Conservation (phyloP, 768 basidiomycete genomes). For the Macrocybe gigantea region DNA sequence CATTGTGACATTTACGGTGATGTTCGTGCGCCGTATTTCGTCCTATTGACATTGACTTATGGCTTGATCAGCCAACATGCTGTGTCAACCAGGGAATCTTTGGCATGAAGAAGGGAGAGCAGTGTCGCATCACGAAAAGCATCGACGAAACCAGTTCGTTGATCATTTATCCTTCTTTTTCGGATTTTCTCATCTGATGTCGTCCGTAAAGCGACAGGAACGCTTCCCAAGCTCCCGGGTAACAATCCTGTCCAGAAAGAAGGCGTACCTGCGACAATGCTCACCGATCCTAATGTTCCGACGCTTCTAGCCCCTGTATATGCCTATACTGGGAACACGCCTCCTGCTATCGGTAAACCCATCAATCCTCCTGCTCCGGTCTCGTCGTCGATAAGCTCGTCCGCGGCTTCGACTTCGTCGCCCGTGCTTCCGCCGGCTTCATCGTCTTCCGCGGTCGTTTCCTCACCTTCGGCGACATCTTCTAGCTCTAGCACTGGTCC, state of each 20-base stretch:
- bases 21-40: constrained; percentile 17
- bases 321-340: constrained; percentile 37
- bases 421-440: neutral
- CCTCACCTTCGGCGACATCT: too few relatives aligned
- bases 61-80: constrained; percentile 29
- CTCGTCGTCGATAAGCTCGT: constrained; percentile 6
- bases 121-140: constrained; percentile 39
- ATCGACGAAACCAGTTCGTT: constrained; percentile 42
- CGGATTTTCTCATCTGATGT: constrained; percentile 1
- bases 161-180: neutral
- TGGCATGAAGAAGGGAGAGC: constrained; percentile 29
- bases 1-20: constrained; percentile 41
- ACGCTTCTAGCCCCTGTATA: constrained; percentile 36
- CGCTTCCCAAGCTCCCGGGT: constrained; percentile 40
- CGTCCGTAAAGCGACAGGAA: constrained; percentile 34
- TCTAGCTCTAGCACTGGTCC: too few relatives aligned
- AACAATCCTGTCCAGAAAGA: constrained; percentile 45
- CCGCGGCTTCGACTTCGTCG: constrained; percentile 3
- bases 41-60: constrained; percentile 3
- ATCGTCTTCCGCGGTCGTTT: too few relatives aligned
- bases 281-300: constrained; percentile 29
- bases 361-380: constrained; percentile 10
- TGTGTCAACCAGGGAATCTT: constrained; percentile 42
- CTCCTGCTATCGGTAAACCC: constrained; percentile 30
- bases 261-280: constrained; percentile 26